Evolutionary conservation across 176 grass and related monocot species (phyloP), one percentile per base, ranked within the genome.

Genomic region (Melocanna baccifera): DNA sequence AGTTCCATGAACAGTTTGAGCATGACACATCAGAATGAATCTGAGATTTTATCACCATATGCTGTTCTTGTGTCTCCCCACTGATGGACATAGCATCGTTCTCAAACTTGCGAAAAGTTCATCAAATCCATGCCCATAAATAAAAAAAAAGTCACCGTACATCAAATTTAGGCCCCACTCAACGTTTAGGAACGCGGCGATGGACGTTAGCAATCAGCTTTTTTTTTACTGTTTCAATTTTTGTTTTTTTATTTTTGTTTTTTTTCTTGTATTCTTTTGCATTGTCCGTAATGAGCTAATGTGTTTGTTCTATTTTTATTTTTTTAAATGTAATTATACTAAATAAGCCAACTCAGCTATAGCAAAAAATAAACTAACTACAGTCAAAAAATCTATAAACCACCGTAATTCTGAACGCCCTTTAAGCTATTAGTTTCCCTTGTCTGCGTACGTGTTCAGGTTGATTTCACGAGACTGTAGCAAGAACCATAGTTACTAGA

Each of bases 1-100:
- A 67, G 30, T 88, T 29, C 64, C 82, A 78, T 76, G 80, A 43
- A 62, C 65, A 47, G 76, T 73, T 82, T 82, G 71, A 68, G 58
- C 22, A 39, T 85, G 71, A 61, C 57, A 34, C 42, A 90, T 69
- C 67, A 76, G 43, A 85, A 90, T 63, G 87, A 72, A 86, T 15
- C 58, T 26, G 23, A 26, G 45, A 85, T 56, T 25, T 47, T 82
- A 53, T 84, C 86, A 11, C 58, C 67, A 56, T 81, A 13, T 26
- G 12, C 67, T 86, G 81, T 66, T 87, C 53, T 18, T 85, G 66
- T 62, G 45, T 87, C 4, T 1, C 41, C 41, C 41, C 41, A 46
- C 4, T 23, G 15, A 78, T 77, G 63, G 75, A 75, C 80, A 18
- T 81, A 81, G 36, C 65, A 87, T 85, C 87, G 86, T 82, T 67